Evolutionary conservation across 805 yeast genomes (phyloP), one percentile per base, ranked within the genome.

Genomic region (Priceomyces medius): DNA sequence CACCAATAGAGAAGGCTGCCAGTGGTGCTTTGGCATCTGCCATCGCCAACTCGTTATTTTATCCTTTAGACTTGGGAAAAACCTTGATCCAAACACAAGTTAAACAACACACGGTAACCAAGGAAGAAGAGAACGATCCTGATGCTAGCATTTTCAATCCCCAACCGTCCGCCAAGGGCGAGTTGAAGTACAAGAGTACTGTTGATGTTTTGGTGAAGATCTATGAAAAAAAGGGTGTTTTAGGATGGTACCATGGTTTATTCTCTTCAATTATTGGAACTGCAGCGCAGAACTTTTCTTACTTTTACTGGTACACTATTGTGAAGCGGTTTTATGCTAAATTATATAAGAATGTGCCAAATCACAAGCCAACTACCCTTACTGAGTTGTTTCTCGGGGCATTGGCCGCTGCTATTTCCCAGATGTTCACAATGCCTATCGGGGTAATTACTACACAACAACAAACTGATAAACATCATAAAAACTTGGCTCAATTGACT

Each of bases 221-320:
- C 3, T 76, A 79, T 56, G 64, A 64, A 47, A 70, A 71, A 41
- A 74, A 80, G 50, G 95, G 95, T 1, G 37, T 83, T 8, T 47
- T 64, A 13, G 93, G 91, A 5, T 74, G 85, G 61, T 88, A 87
- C 63, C 79, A 76, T 48, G 96, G 96, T 1, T 61, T 87, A 35
- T 63, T 77, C 2, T 80, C 89, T 1, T 77, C 86, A 1, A 63
- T 86, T 31, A 53, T 82, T 14, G 88, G 89, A 2, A 78, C 82
- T 8, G 89, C 90, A 2, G 79, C 85, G 7, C 87, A 85, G 56
- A 84, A 83, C 51, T 88, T 88, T 57, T 81, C 88, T 21, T 88
- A 88, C 61, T 88, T 88, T 61, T 88, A 86, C 63, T 88, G 95
- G 93, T 88, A 88, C 62, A 81, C 89, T 4, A 64, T 85, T 31